Conservation (phyloP, 2,329 filamentous ascomycete species). For the Cordyceps javanica region DNA sequence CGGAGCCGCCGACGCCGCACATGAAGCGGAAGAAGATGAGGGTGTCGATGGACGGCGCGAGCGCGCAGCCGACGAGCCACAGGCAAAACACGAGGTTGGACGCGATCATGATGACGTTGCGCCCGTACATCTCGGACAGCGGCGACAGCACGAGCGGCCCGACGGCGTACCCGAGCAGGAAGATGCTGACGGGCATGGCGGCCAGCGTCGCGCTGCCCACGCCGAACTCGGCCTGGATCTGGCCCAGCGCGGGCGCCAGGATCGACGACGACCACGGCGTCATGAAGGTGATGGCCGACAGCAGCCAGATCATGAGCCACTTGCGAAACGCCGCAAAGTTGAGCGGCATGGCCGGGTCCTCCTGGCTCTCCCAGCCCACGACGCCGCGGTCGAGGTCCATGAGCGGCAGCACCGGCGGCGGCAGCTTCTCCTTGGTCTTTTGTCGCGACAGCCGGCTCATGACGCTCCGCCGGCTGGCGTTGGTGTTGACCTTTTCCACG, state of each 20-base stretch:
- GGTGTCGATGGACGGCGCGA: slow-evolving; percentile 45
- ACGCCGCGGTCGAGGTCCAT: slow-evolving; percentile 46
- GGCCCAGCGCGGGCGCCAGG: slow-evolving; percentile 41
- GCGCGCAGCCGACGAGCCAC: slow-evolving; percentile 59
- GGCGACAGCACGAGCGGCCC: slow-evolving; percentile 53
- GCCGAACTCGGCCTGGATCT: slow-evolving; percentile 38
- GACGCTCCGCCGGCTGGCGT: slow-evolving; percentile 19
- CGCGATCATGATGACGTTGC: slow-evolving; percentile 47
- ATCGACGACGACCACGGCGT: slow-evolving; percentile 62
- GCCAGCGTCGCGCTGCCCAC: slow-evolving; percentile 34
- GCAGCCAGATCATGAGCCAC: slow-evolving; percentile 50
- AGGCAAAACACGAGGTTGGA: slow-evolving; percentile 56
- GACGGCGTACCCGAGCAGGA: slow-evolving; percentile 52
- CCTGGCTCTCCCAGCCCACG: slow-evolving; percentile 54
- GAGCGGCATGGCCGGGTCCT: slow-evolving; percentile 52
- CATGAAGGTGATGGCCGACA: slow-evolving; percentile 57
- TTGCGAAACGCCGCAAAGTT: slow-evolving; percentile 51
- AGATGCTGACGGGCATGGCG: slow-evolving; percentile 55
- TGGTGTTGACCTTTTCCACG: slow-evolving; percentile 18
- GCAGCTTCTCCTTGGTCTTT: slow-evolving; percentile 25
- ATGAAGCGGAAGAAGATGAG: slow-evolving; percentile 56
- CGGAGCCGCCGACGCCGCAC: slow-evolving; percentile 52
- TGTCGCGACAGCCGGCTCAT: slow-evolving; percentile 21
- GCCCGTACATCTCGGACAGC: slow-evolving; percentile 59
- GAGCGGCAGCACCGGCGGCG: slow-evolving; percentile 34